Conservation (phyloP, 1,139 yeast species). For the Eremothecium gossypii region DNA sequence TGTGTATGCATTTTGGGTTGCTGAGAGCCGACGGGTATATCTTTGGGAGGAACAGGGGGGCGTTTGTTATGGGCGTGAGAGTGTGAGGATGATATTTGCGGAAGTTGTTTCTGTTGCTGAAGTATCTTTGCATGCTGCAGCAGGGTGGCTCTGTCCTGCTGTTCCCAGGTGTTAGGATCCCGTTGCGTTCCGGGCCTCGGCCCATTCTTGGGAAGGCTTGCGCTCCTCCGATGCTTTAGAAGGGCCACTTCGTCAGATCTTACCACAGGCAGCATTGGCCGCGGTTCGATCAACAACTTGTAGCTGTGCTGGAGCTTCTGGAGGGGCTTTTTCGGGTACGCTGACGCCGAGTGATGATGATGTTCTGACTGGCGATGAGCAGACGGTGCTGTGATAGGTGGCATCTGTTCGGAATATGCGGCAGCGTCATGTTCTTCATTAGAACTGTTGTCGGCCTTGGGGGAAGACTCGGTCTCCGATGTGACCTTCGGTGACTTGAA, state of each 20-base stretch:
- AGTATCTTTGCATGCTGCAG: no score
- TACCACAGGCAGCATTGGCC: constrained; percentile 2
- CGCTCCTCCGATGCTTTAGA: neutral
- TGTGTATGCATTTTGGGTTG: neutral
- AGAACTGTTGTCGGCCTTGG: neutral
- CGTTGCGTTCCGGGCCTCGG: no score
- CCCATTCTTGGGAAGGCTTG: neutral
- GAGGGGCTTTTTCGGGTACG: neutral
- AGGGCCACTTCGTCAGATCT: neutral
- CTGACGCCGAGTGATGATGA: neutral
- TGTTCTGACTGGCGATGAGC: no score
- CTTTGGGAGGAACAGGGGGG: no score
- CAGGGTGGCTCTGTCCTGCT: no score
- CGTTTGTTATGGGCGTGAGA: no score
- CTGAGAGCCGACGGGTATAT: no score
- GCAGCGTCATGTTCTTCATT: neutral
- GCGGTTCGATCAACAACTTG: constrained; percentile 7
- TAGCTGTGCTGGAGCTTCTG: constrained; percentile 4
- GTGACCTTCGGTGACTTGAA: constrained; percentile 24
- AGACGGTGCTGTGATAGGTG: neutral
- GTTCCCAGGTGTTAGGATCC: no score
- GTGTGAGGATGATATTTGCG: no score
- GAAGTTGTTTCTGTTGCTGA: no score
- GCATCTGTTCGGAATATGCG: neutral
- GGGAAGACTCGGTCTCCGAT: neutral